Evolutionary conservation across 1,284 basidiomycete genomes (phyloP).

Genomic region (Sporisorium iseilematis-ciliati): DNA sequence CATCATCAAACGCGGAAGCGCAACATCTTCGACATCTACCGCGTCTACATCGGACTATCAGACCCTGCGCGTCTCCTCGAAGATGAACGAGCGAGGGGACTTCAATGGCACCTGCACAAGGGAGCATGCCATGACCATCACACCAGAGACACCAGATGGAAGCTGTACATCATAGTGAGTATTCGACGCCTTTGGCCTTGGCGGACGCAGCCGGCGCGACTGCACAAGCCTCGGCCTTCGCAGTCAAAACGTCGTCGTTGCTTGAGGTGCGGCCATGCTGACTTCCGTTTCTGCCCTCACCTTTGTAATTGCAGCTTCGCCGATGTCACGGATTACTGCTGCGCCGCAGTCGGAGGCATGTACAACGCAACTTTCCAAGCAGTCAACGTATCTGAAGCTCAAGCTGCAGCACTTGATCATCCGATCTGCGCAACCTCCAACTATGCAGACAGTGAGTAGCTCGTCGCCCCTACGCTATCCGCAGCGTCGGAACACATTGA

Average conservation of each 20-base stretch:
- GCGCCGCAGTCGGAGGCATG: conserved; percentile 55
- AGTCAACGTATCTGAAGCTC: conserved; percentile 31
- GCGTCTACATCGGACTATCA: conserved; percentile 17
- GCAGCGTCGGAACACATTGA: no score
- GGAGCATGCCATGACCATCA: conserved; percentile 42
- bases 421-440: conserved; percentile 52
- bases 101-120: conserved; percentile 50
- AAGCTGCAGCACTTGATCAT: conserved; percentile 39
- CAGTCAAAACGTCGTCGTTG: no score
- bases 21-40: conserved; percentile 12
- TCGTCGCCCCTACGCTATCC: not conserved
- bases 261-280: not conserved
- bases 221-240: no score
- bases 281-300: not conserved
- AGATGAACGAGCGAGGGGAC: conserved; percentile 49
- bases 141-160: conserved; percentile 49
- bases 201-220: no score
- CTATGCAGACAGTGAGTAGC: conserved; percentile 53
- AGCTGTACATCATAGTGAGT: conserved; percentile 47
- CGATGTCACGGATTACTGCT: conserved; percentile 61
- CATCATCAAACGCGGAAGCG: conserved; percentile 12
- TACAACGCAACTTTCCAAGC: conserved; percentile 40
- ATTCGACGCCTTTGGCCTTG: not conserved
- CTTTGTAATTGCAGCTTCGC: conserved; percentile 27
- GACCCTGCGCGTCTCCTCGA: conserved; percentile 33